Evolutionary conservation across 495 filamentous ascomycete genomes (phyloP).

Genomic region (Talaromyces ruber): DNA sequence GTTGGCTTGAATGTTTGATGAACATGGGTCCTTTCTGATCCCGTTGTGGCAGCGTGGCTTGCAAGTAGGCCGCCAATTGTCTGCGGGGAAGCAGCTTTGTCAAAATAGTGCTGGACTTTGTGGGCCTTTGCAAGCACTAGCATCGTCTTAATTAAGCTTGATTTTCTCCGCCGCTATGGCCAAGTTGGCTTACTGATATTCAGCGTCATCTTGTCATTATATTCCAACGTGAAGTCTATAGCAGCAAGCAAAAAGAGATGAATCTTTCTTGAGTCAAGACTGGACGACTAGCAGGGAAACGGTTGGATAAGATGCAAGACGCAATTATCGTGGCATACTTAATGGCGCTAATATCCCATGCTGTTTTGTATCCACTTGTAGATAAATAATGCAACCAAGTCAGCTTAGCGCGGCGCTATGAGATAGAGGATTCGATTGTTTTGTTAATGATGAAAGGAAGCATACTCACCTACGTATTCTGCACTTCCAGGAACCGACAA

Average conservation of each 20-base stretch:
- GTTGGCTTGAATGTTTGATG: neutral
- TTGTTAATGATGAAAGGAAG: neutral
- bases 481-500: neutral
- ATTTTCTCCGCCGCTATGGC: neutral
- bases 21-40: neutral
- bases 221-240: no score
- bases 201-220: neutral
- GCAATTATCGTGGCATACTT: neutral
- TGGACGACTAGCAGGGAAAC: neutral
- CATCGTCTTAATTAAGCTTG: neutral
- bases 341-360: neutral
- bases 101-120: neutral
- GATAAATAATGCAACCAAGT: neutral
- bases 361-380: neutral
- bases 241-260: neutral
- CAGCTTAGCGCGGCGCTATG: neutral
- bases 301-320: neutral
- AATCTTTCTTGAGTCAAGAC: neutral
- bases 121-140: neutral
- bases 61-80: neutral
- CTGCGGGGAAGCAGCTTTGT: neutral
- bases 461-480: neutral
- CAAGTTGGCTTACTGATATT: neutral
- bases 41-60: neutral
- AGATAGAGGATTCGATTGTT: neutral